Percentiles rank a stretch among this genome's conserved stretches.
These are phyloP conservation scores for Haematococcus sp. DNA, from an alignment of 139 green algal species.

Conservation along the genomic window DNA sequence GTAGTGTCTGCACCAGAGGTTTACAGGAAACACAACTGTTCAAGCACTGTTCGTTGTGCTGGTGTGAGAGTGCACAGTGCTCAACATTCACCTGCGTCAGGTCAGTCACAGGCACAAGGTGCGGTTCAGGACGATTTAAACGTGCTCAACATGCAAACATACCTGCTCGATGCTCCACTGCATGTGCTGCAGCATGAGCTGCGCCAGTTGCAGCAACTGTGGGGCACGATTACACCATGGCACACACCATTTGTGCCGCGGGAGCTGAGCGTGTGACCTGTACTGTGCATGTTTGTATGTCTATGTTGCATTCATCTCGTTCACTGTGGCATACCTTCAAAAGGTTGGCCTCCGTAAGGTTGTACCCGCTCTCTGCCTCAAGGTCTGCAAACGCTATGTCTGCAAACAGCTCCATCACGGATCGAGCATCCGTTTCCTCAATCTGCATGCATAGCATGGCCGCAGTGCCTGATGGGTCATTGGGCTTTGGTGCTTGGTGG, in stretches of 20 bases:
- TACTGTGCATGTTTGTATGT: too few relatives aligned
- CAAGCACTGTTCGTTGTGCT: too few relatives aligned
- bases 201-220: slow-evolving; percentile 30
- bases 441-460: neutral
- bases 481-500: too few relatives aligned
- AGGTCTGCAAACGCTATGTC: slow-evolving; percentile 32
- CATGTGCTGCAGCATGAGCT: slow-evolving; percentile 38
- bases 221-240: neutral
- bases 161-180: slow-evolving; percentile 32
- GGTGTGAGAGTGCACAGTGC: too few relatives aligned
- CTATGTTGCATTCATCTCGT: neutral
- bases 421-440: slow-evolving; percentile 17
- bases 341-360: slow-evolving; percentile 40
- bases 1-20: too few relatives aligned
- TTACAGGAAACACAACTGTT: too few relatives aligned
- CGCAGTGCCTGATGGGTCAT: neutral
- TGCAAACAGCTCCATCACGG: slow-evolving; percentile 12
- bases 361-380: slow-evolving; percentile 40
- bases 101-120: too few relatives aligned
- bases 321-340: slow-evolving; percentile 27
- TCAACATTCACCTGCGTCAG: too few relatives aligned
- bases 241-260: too few relatives aligned
- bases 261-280: too few relatives aligned
- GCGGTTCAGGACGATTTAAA: too few relatives aligned
- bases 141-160: too few relatives aligned